Evolutionary conservation across 1,284 basidiomycete species (phyloP).

Genomic region (Termitomyces sp.): DNA sequence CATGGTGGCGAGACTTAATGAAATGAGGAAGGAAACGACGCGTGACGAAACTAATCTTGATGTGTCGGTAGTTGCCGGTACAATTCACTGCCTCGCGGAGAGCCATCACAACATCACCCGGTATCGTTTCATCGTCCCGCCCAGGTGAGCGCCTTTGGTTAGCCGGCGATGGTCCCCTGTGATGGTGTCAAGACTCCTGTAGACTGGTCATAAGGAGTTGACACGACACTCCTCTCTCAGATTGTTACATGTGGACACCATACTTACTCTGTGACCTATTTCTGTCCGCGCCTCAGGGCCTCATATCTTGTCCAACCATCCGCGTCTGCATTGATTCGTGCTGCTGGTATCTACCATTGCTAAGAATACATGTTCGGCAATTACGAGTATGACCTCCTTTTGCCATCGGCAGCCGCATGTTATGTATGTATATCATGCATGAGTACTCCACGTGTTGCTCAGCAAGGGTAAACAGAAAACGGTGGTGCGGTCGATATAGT

Average conservation of each 20-base stretch:
- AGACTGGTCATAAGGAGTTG: background rate
- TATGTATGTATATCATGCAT: conserved; percentile 4
- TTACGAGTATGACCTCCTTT: conserved; percentile 5
- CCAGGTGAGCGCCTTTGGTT: background rate
- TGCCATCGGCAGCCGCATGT: conserved; percentile 5
- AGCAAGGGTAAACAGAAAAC: background rate
- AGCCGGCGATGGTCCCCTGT: background rate
- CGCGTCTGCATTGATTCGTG: background rate
- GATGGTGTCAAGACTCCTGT: no score
- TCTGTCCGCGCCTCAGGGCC: background rate
- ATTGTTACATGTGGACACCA: background rate
- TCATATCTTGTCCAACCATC: background rate
- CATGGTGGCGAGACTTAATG: conserved; percentile 33
- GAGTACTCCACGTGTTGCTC: conserved; percentile 11
- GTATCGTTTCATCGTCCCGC: background rate
- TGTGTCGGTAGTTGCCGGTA: conserved; percentile 19
- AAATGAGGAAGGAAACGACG: background rate
- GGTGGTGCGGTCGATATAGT: background rate
- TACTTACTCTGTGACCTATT: background rate
- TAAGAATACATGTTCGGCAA: background rate
- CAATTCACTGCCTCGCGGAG: background rate
- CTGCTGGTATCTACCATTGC: no score
- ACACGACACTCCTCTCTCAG: background rate
- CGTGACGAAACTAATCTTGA: background rate
- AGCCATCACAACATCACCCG: background rate